Evolutionary conservation across 192 early-diverging fungal genomes (phyloP).

Genomic region (Rhizophagus clarus): DNA sequence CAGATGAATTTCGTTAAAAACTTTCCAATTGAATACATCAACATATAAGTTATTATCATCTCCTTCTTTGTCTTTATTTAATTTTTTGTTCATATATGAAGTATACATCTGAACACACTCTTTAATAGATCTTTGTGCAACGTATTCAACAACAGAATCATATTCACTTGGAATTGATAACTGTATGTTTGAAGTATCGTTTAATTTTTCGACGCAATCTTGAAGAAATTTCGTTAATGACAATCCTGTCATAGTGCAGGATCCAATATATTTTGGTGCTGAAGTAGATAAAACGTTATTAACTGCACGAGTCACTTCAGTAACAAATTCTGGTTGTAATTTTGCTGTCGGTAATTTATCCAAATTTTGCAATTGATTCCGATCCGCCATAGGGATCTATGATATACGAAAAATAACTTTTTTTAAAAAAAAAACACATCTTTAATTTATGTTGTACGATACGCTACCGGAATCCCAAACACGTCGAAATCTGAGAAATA

Average conservation of each 20-base stretch:
- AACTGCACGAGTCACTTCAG: not conserved
- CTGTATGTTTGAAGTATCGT: slow-evolving; percentile 3
- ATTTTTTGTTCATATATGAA: not conserved
- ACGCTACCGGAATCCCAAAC: not conserved
- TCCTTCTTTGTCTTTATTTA: not conserved
- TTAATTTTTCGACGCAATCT: slow-evolving; percentile 17
- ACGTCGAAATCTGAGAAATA: slow-evolving; percentile 13
- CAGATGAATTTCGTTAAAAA: not conserved
- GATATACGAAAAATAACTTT: not conserved
- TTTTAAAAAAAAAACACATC: not conserved
- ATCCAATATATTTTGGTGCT: slow-evolving; percentile 26
- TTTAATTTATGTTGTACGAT: not conserved
- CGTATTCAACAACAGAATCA: not conserved
- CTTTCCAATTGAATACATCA: not conserved
- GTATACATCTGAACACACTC: not conserved
- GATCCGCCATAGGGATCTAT: slow-evolving; percentile 1
- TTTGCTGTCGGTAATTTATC: not conserved
- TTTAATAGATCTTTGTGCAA: slow-evolving; percentile 6
- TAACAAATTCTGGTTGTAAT: slow-evolving; percentile 4
- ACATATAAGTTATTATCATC: not conserved
- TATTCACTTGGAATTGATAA: slow-evolving; percentile 28
- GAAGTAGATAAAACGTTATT: not conserved
- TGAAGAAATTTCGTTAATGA: slow-evolving; percentile 20
- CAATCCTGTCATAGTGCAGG: slow-evolving; percentile 1
- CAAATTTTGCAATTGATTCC: slow-evolving; percentile 9